A percentile compares a stretch with the other conserved stretches of the same genome.
phyloP scores from a whole-genome alignment of 2,329 filamentous ascomycete species.

The Diaporthe sp. region DNA sequence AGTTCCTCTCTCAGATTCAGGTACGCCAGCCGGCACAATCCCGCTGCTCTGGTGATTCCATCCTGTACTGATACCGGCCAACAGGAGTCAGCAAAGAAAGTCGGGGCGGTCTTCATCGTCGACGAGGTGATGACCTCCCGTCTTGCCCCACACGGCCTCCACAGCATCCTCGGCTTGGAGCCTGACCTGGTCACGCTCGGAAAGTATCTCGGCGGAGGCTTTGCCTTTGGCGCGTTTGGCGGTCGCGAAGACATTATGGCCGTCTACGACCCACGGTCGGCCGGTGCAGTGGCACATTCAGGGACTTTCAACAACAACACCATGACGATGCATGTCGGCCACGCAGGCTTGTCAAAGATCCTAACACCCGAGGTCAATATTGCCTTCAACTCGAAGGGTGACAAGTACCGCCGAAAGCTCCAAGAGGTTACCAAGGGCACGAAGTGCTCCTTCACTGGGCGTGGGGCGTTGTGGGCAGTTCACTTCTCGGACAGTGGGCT shows the following conservation, averaged over 20 bases:
- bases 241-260: conserved; percentile 50
- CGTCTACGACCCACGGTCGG: conserved; percentile 31
- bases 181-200: conserved; percentile 71
- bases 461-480: conserved; percentile 52
- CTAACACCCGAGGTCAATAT: conserved; percentile 50
- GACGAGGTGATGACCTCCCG: conserved; percentile 81
- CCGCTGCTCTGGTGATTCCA: neutral
- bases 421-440: conserved; percentile 50
- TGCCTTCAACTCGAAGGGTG: conserved; percentile 49
- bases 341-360: conserved; percentile 52
- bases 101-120: conserved; percentile 71
- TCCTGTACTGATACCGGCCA: neutral
- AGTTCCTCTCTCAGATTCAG: conserved; percentile 66
- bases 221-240: conserved; percentile 71
- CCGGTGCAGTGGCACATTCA: conserved; percentile 60
- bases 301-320: conserved; percentile 79
- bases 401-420: conserved; percentile 47
- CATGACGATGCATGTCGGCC: conserved; percentile 69
- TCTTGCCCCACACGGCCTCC: conserved; percentile 64
- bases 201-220: conserved; percentile 70
- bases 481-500: conserved; percentile 47
- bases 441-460: conserved; percentile 53
- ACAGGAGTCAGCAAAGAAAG: conserved; percentile 44
- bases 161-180: conserved; percentile 54
- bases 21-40: conserved; percentile 42